Conservation (phyloP, 1,139 yeast species). For the Trichomonascaceae sp. region DNA sequence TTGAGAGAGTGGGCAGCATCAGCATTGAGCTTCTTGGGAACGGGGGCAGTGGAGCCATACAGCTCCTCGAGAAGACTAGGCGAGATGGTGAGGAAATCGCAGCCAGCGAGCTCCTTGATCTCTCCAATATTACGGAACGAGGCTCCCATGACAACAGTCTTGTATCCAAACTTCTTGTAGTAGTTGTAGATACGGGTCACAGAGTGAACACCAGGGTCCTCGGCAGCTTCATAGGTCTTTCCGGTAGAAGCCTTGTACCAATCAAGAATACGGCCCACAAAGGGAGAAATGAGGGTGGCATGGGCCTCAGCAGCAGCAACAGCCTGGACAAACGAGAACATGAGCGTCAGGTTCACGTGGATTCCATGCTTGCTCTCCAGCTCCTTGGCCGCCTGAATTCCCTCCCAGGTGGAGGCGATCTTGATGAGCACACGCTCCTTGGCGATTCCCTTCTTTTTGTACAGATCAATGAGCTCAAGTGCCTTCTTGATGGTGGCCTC, state of each 20-base stretch:
- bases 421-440: slow-evolving; percentile 90
- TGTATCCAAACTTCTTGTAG: slow-evolving; percentile 93
- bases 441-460: slow-evolving; percentile 68
- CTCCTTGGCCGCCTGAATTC: slow-evolving; percentile 96
- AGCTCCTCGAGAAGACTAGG: slow-evolving; percentile 89
- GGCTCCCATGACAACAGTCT: slow-evolving; percentile 99
- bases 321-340: slow-evolving; percentile 94
- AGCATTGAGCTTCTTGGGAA: slow-evolving; percentile 71
- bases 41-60: slow-evolving; percentile 58
- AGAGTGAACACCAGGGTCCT: slow-evolving; percentile 94
- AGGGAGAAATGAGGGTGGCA: slow-evolving; percentile 93
- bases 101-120: slow-evolving; percentile 94
- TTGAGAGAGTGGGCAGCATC: slow-evolving; percentile 42
- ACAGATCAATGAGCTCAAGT: slow-evolving; percentile 68
- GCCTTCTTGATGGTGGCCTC: slow-evolving; percentile 91
- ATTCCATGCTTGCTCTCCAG: slow-evolving; percentile 82
- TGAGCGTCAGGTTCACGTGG: slow-evolving; percentile 90
- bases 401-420: slow-evolving; percentile 98
- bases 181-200: slow-evolving; percentile 86
- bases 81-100: slow-evolving; percentile 91
- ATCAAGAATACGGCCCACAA: slow-evolving; percentile 97
- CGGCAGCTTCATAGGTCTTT: slow-evolving; percentile 59
- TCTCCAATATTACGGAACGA: slow-evolving; percentile 97
- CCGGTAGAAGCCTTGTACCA: slow-evolving; percentile 97
- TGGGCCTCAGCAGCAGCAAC: slow-evolving; percentile 98